phyloP scores from a whole-genome alignment of 257 asterid species.

The Coffea eugenioides region DNA sequence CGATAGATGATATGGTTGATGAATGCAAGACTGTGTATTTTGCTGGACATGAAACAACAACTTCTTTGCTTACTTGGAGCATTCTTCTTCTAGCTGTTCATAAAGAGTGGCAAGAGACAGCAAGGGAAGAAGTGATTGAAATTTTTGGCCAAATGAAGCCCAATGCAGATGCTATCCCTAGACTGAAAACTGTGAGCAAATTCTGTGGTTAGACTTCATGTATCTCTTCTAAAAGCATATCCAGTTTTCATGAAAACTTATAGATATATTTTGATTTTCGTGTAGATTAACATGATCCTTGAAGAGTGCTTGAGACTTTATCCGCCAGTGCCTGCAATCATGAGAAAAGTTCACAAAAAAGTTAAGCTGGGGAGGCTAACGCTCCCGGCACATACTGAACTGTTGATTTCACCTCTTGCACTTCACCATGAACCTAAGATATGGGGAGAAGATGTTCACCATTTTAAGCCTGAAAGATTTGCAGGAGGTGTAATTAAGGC shows the following conservation, averaged over 20 bases:
- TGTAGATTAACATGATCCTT: slow-evolving; percentile 57
- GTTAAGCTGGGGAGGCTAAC: slow-evolving; percentile 38
- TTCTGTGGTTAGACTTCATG: background rate
- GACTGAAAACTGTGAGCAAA: slow-evolving; percentile 51
- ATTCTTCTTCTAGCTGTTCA: slow-evolving; percentile 51
- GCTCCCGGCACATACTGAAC: slow-evolving; percentile 42
- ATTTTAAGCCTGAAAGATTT: slow-evolving; percentile 60
- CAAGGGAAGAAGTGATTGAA: slow-evolving; percentile 51
- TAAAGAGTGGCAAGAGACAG: slow-evolving; percentile 69
- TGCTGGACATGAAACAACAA: slow-evolving; percentile 77
- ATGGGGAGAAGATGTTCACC: slow-evolving; percentile 67
- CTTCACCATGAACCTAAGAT: slow-evolving; percentile 56
- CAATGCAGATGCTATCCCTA: slow-evolving; percentile 39
- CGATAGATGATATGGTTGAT: slow-evolving; percentile 58
- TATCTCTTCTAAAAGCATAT: background rate
- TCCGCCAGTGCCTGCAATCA: slow-evolving; percentile 61
- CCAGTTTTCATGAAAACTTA: background rate
- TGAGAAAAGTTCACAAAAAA: slow-evolving; percentile 40
- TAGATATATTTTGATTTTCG: background rate
- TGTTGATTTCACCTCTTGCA: slow-evolving; percentile 53
- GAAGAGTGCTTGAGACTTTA: slow-evolving; percentile 65
- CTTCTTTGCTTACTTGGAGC: slow-evolving; percentile 61
- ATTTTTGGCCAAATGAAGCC: slow-evolving; percentile 39
- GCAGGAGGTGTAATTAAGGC: slow-evolving; percentile 40
- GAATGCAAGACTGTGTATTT: slow-evolving; percentile 78